Conservation (phyloP, 2,329 filamentous ascomycete genomes). For the Ophiosphaerella herpotricha region DNA sequence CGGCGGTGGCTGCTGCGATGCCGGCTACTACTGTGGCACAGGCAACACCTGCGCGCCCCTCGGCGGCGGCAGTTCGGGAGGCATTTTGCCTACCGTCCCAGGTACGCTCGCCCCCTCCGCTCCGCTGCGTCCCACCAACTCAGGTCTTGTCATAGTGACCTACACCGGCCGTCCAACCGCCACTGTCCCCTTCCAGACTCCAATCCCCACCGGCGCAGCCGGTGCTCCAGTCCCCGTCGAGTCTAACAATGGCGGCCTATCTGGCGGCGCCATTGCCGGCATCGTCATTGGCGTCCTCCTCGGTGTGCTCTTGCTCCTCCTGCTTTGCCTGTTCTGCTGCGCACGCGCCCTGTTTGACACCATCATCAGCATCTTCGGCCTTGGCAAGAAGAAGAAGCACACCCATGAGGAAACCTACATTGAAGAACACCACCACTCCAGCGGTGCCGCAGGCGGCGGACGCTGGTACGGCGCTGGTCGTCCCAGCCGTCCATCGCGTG, state of each 20-base stretch:
- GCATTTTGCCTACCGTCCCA: constrained; percentile 30
- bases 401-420: constrained; percentile 63
- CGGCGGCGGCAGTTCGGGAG: constrained; percentile 55
- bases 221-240: constrained; percentile 40
- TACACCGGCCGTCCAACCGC: constrained; percentile 52
- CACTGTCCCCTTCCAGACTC: constrained; percentile 56
- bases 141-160: constrained; percentile 58
- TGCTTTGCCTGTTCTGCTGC: constrained; percentile 76
- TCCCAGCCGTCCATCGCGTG: constrained; percentile 41
- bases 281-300: constrained; percentile 76
- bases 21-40: constrained; percentile 67
- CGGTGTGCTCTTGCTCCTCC: constrained; percentile 68
- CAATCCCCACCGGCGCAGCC: constrained; percentile 59
- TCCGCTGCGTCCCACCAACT: constrained; percentile 56
- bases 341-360: constrained; percentile 60
- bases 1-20: constrained; percentile 71
- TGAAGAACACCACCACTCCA: constrained; percentile 66
- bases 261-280: constrained; percentile 75
- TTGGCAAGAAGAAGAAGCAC: constrained; percentile 55
- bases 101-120: constrained; percentile 54
- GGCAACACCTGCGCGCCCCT: constrained; percentile 63
- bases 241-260: constrained; percentile 54
- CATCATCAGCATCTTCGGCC: constrained; percentile 64
- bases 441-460: constrained; percentile 62
- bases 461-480: constrained; percentile 54